These are phyloP conservation scores for Suhomyces prunicola DNA, from an alignment of 805 yeast species.

Conservation along the genomic window DNA sequence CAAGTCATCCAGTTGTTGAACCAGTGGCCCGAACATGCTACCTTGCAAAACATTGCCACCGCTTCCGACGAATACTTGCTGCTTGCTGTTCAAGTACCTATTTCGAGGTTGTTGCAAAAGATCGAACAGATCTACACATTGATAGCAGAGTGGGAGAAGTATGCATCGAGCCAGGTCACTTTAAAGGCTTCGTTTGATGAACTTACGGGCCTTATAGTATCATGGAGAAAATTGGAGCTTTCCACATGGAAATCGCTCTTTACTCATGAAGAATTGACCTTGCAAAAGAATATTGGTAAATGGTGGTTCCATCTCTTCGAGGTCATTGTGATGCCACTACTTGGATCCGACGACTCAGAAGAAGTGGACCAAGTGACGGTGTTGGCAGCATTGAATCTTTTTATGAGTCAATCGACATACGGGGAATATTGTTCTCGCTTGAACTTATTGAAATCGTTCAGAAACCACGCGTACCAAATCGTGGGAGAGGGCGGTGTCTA, in stretches of 20 bases:
- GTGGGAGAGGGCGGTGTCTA: slow-evolving; percentile 23
- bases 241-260: slow-evolving; percentile 81
- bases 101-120: slow-evolving; percentile 75
- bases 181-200: slow-evolving; percentile 52
- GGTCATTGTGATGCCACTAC: slow-evolving; percentile 56
- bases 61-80: slow-evolving; percentile 63
- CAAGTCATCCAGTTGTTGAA: slow-evolving; percentile 44
- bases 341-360: slow-evolving; percentile 34
- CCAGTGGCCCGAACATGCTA: slow-evolving; percentile 96
- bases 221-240: slow-evolving; percentile 89
- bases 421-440: slow-evolving; percentile 73
- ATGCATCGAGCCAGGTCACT: slow-evolving; percentile 76
- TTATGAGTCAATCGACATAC: slow-evolving; percentile 67
- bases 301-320: slow-evolving; percentile 96
- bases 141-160: slow-evolving; percentile 90
- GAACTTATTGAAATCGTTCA: slow-evolving; percentile 60
- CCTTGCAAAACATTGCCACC: slow-evolving; percentile 63
- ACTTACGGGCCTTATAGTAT: slow-evolving; percentile 66
- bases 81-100: slow-evolving; percentile 64
- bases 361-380: slow-evolving; percentile 18
- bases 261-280: slow-evolving; percentile 52
- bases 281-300: slow-evolving; percentile 54
- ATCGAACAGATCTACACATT: slow-evolving; percentile 82
- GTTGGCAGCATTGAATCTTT: slow-evolving; percentile 64
- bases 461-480: slow-evolving; percentile 42